Evolutionary conservation across 768 basidiomycete species (phyloP).

Genomic region (Hebeloma cylindrosporum): DNA sequence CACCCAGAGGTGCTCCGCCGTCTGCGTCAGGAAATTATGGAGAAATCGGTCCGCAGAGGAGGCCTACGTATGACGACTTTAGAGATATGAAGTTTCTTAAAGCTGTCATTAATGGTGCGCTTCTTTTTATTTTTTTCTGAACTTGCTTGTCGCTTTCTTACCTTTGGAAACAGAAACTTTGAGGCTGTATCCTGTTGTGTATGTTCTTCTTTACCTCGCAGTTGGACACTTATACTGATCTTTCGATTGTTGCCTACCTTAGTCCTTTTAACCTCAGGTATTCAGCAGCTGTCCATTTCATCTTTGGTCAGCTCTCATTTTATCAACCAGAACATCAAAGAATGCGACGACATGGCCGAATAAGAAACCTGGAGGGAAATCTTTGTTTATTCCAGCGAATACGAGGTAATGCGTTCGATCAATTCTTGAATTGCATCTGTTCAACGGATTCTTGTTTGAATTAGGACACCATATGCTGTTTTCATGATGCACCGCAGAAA

Average conservation of each 20-base stretch:
- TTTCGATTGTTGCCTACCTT: constrained; percentile 17
- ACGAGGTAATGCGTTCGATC: constrained; percentile 33
- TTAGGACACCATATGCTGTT: constrained; percentile 39
- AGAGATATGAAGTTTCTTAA: constrained; percentile 43
- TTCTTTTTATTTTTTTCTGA: not conserved
- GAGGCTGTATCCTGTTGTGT: constrained; percentile 38
- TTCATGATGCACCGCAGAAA: constrained; percentile 48
- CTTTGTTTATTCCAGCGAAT: constrained; percentile 27
- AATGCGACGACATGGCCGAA: constrained; percentile 17
- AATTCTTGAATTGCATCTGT: constrained; percentile 16
- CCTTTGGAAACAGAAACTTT: constrained; percentile 35
- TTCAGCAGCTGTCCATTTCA: not conserved
- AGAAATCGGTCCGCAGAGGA: constrained; percentile 34
- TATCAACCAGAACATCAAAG: constrained; percentile 1
- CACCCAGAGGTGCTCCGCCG: constrained; percentile 40
- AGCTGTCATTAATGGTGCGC: constrained; percentile 33
- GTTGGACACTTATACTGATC: constrained; percentile 40
- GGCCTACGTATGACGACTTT: constrained; percentile 46
- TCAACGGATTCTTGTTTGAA: too few relatives aligned
- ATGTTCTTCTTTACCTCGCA: constrained; percentile 16
- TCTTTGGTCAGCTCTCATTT: not conserved
- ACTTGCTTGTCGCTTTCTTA: not conserved
- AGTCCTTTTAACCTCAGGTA: constrained; percentile 12
- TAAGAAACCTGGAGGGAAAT: constrained; percentile 17
- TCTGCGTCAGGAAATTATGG: constrained; percentile 41